phyloP scores from a whole-genome alignment of 2,329 filamentous ascomycete species.

The Fusarium aywerte region DNA sequence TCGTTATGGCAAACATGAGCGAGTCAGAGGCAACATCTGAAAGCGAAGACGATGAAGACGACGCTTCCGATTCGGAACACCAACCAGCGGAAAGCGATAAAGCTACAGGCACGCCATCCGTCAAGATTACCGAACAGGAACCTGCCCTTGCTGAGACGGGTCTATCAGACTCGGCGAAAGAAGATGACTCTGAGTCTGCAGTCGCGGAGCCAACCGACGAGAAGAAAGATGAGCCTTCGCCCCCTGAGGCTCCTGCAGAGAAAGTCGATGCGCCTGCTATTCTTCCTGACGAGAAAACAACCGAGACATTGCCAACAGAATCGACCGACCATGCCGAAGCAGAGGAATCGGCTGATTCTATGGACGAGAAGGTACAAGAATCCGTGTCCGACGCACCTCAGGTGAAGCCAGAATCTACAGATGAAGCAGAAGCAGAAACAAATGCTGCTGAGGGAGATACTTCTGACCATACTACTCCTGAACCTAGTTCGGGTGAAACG shows the following conservation, averaged over 20 bases:
- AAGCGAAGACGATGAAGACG: not conserved
- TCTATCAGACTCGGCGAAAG: not conserved
- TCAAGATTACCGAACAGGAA: constrained; percentile 4
- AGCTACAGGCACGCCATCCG: not conserved
- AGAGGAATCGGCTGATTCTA: not conserved
- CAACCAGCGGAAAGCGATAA: constrained; percentile 3
- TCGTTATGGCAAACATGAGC: not conserved
- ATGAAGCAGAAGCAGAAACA: constrained; percentile 13
- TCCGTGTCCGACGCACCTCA: not conserved
- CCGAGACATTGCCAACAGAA: not conserved
- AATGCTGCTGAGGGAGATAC: not conserved
- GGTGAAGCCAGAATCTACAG: not conserved
- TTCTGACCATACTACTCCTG: not conserved
- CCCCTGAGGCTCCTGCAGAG: constrained; percentile 5
- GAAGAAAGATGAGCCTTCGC: constrained; percentile 8
- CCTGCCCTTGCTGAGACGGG: not conserved
- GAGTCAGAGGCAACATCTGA: constrained; percentile 1
- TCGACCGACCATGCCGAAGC: not conserved
- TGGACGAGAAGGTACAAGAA: constrained; percentile 3
- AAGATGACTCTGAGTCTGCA: constrained; percentile 1
- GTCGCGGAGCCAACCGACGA: constrained; percentile 1
- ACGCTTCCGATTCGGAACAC: constrained; percentile 4
- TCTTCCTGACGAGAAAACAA: not conserved
- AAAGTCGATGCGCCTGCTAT: constrained; percentile 7
- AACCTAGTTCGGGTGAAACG: not conserved